phyloP scores from a whole-genome alignment of 2,329 filamentous ascomycete genomes.

The Rhynchosporium graminicola region DNA sequence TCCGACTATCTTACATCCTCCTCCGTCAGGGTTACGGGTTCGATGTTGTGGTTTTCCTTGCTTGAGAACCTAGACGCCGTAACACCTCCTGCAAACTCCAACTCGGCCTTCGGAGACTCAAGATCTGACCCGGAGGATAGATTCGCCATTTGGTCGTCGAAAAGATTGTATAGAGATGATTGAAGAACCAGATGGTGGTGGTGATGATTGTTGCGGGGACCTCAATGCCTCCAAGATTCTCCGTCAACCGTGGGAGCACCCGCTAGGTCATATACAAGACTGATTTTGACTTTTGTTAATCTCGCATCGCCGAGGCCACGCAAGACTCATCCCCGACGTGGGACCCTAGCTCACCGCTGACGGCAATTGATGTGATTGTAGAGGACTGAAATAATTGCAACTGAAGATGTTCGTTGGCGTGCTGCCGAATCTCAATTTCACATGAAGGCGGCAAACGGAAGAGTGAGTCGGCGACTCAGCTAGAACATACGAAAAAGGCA shows the following conservation, averaged over 20 bases:
- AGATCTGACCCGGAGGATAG: conserved; percentile 6
- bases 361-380: conserved; percentile 11
- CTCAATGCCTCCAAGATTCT: not conserved
- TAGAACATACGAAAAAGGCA: not conserved
- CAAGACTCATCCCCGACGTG: conserved; percentile 17
- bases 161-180: conserved; percentile 2
- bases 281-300: conserved; percentile 1
- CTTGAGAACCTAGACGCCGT: conserved; percentile 22
- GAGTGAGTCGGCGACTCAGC: not conserved
- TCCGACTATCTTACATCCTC: conserved; percentile 27
- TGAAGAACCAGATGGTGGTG: not conserved
- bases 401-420: not conserved
- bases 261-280: conserved; percentile 18
- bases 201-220: not conserved
- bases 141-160: conserved; percentile 7
- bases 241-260: not conserved
- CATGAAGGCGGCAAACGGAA: not conserved
- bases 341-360: not conserved
- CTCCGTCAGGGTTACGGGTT: conserved; percentile 27
- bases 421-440: not conserved
- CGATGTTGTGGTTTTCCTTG: conserved; percentile 18
- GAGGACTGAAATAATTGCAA: not conserved
- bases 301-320: conserved; percentile 15
- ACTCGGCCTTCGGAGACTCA: conserved; percentile 17
- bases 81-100: conserved; percentile 22